These are phyloP conservation scores for Phytophthora macrochlamydospora DNA, from an alignment of 352 stramenopile species.

Conservation along the genomic window DNA sequence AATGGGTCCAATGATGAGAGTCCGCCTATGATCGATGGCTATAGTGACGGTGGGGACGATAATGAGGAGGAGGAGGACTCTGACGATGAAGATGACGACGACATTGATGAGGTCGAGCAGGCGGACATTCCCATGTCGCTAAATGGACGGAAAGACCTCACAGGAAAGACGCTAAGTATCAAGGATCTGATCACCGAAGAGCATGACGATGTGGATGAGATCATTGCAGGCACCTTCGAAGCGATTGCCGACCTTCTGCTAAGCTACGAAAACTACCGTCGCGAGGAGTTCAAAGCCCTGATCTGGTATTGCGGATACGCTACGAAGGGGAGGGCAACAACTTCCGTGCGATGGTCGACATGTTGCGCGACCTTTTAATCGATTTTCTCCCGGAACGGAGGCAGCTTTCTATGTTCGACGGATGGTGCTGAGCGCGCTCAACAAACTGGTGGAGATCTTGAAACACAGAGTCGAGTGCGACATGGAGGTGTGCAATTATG, in stretches of 20 bases:
- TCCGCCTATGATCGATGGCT: slow-evolving; percentile 22
- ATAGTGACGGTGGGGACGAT: slow-evolving; percentile 32
- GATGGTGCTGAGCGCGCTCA: slow-evolving; percentile 76
- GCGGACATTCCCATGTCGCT: slow-evolving; percentile 59
- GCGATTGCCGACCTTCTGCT: slow-evolving; percentile 67
- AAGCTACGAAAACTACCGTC: slow-evolving; percentile 56
- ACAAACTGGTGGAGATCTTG: slow-evolving; percentile 78
- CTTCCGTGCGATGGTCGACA: slow-evolving; percentile 54
- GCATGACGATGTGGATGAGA: slow-evolving; percentile 50
- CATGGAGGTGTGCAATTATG: slow-evolving; percentile 63
- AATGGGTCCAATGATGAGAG: slow-evolving; percentile 21
- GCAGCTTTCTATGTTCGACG: slow-evolving; percentile 62
- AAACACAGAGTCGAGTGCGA: slow-evolving; percentile 76
- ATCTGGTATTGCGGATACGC: slow-evolving; percentile 69
- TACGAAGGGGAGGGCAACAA: slow-evolving; percentile 24
- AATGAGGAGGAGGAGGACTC: slow-evolving; percentile 40
- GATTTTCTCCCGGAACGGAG: slow-evolving; percentile 26
- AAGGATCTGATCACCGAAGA: slow-evolving; percentile 65
- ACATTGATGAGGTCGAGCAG: slow-evolving; percentile 47
- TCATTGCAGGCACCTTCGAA: slow-evolving; percentile 70
- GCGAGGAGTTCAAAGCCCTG: slow-evolving; percentile 66
- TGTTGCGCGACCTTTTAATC: slow-evolving; percentile 46
- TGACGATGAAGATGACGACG: slow-evolving; percentile 43
- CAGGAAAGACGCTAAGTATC: slow-evolving; percentile 33
- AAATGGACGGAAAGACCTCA: slow-evolving; percentile 35